phyloP scores from a whole-genome alignment of 2,329 filamentous ascomycete species.

The Diaporthe ampelina region DNA sequence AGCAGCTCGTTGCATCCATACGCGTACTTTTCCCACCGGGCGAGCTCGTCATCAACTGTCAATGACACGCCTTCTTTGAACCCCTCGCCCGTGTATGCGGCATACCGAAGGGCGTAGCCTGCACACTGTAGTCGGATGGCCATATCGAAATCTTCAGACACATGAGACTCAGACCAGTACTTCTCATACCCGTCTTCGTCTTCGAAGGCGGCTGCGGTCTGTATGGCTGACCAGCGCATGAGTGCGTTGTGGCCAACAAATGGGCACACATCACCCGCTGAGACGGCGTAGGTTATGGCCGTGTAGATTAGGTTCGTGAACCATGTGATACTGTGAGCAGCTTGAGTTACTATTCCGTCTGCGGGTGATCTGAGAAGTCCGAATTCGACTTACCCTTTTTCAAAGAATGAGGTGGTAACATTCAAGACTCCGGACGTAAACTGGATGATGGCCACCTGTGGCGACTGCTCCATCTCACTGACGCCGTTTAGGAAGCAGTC shows the following conservation, averaged over 20 bases:
- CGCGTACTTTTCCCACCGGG: slow-evolving; percentile 89
- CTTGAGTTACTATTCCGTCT: neutral
- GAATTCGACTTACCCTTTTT: slow-evolving; percentile 65
- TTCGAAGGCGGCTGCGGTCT: slow-evolving; percentile 75
- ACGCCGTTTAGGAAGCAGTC: slow-evolving; percentile 85
- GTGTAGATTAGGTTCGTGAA: slow-evolving; percentile 84
- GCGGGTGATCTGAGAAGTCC: neutral
- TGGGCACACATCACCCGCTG: slow-evolving; percentile 81
- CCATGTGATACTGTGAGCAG: slow-evolving; percentile 69
- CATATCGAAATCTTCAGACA: slow-evolving; percentile 88
- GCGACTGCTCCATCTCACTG: slow-evolving; percentile 78
- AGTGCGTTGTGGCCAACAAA: slow-evolving; percentile 86
- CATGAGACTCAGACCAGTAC: slow-evolving; percentile 85
- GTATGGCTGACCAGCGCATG: slow-evolving; percentile 81
- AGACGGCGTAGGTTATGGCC: slow-evolving; percentile 78
- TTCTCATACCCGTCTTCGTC: slow-evolving; percentile 81
- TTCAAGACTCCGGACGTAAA: slow-evolving; percentile 84
- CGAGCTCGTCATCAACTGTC: slow-evolving; percentile 87
- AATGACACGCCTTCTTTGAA: slow-evolving; percentile 88
- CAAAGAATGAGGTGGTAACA: slow-evolving; percentile 79
- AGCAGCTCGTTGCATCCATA: slow-evolving; percentile 87
- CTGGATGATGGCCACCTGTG: slow-evolving; percentile 79
- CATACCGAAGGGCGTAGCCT: slow-evolving; percentile 78
- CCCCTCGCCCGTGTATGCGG: slow-evolving; percentile 76
- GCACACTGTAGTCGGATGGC: slow-evolving; percentile 81